Evolutionary conservation across 1,284 basidiomycete species (phyloP).

Genomic region (Apiotrichum laibachii): DNA sequence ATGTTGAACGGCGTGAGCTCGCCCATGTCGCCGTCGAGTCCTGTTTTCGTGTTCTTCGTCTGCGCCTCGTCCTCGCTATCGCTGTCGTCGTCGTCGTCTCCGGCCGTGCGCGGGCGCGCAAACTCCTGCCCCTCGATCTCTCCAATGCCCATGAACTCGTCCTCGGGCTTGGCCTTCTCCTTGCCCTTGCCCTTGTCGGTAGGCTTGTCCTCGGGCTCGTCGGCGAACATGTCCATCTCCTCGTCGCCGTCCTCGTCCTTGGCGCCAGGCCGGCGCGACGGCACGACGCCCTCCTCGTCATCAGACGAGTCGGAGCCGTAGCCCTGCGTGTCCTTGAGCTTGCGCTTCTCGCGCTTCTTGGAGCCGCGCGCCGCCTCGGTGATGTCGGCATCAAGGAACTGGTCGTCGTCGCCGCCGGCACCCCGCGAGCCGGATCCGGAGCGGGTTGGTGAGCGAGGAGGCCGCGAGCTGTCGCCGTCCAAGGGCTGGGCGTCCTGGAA

Average conservation of each 20-base stretch:
- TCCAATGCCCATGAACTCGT: slow-evolving; percentile 75
- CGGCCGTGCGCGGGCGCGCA: slow-evolving; percentile 48
- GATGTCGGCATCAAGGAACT: slow-evolving; percentile 46
- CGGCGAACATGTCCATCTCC: slow-evolving; percentile 79
- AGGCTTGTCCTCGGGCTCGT: slow-evolving; percentile 14
- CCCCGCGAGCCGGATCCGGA: neutral
- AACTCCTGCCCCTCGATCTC: slow-evolving; percentile 97
- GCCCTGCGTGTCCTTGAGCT: slow-evolving; percentile 71
- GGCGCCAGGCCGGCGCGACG: slow-evolving; percentile 56
- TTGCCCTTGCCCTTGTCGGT: slow-evolving; percentile 20
- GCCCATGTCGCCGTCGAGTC: slow-evolving; percentile 69
- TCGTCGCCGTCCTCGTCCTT: slow-evolving; percentile 57
- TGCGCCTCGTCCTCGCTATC: slow-evolving; percentile 26
- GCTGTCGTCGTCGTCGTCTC: slow-evolving; percentile 69
- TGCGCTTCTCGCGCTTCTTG: slow-evolving; percentile 66
- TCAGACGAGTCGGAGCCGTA: slow-evolving; percentile 87
- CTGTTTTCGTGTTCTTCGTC: slow-evolving; percentile 14
- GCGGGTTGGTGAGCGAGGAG: slow-evolving; percentile 10
- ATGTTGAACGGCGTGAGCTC: slow-evolving; percentile 96
- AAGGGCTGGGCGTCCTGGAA: slow-evolving; percentile 55
- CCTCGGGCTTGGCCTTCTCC: slow-evolving; percentile 52
- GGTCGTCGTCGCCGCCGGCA: slow-evolving; percentile 10
- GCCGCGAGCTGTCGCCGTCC: slow-evolving; percentile 4
- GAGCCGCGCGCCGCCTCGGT: slow-evolving; percentile 31
- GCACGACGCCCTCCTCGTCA: slow-evolving; percentile 84